Evolutionary conservation across 148 eudicot genomes (phyloP).

Genomic region (Silene conica): DNA sequence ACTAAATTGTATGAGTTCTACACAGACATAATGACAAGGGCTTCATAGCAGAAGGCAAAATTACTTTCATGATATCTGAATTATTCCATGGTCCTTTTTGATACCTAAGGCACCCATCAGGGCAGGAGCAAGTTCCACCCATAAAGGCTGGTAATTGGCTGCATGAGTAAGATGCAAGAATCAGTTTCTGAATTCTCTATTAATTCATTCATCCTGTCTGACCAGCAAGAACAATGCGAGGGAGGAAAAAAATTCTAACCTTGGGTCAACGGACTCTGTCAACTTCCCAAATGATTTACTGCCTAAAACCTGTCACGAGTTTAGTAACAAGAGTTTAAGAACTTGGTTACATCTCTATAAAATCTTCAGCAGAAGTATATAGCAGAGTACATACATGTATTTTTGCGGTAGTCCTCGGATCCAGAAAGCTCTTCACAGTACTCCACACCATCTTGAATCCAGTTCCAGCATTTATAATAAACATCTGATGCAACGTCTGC

Average conservation of each 20-base stretch:
- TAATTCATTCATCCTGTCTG: not conserved
- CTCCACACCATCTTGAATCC: conserved; percentile 85
- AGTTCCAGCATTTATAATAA: conserved; percentile 82
- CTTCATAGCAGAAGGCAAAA: conserved; percentile 2
- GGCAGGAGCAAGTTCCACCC: conserved; percentile 85
- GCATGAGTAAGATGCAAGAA: conserved; percentile 22
- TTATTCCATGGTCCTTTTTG: conserved; percentile 97
- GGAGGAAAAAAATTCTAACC: conserved; percentile 40
- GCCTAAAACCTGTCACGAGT: conserved; percentile 61
- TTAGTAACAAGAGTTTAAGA: conserved; percentile 12
- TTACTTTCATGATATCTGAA: conserved; percentile 84
- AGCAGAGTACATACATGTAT: conserved; percentile 56
- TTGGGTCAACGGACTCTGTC: conserved; percentile 64
- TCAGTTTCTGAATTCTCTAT: conserved; percentile 15
- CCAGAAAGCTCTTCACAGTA: conserved; percentile 77
- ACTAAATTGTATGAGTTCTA: not conserved
- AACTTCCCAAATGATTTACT: conserved; percentile 66
- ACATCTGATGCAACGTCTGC: conserved; percentile 93
- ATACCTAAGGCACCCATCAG: conserved; percentile 84
- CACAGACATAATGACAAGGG: not conserved
- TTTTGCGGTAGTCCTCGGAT: conserved; percentile 79
- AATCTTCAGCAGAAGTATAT: not conserved
- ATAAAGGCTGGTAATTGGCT: conserved; percentile 94
- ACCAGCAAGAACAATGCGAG: conserved; percentile 12
- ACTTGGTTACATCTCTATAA: not conserved